Evolutionary conservation across 768 basidiomycete species (phyloP).

Genomic region (Termitomyces sp.): DNA sequence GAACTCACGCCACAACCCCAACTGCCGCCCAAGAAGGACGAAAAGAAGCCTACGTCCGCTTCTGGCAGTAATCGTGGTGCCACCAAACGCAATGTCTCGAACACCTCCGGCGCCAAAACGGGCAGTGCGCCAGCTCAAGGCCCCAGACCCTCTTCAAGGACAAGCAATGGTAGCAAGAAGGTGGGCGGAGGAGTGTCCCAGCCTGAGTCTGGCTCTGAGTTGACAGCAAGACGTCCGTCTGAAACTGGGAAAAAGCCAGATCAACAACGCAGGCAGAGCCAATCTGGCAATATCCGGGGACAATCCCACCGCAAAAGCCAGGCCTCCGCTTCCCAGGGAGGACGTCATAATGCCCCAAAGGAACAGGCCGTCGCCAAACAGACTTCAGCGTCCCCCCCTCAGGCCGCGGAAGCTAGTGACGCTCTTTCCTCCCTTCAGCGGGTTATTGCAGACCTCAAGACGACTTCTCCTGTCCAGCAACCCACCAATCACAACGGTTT

Average conservation of each 20-base stretch:
- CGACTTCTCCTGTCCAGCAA: constrained; percentile 62
- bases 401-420: constrained; percentile 65
- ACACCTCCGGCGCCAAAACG: constrained; percentile 40
- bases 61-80: constrained; percentile 45
- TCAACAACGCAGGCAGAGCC: constrained; percentile 48
- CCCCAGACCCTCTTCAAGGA: constrained; percentile 59
- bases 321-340: constrained; percentile 54
- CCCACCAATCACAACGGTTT: constrained; percentile 38
- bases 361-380: constrained; percentile 43
- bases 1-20: constrained; percentile 60
- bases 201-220: constrained; percentile 70
- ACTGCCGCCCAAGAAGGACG: constrained; percentile 62
- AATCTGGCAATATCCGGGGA: constrained; percentile 43
- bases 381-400: constrained; percentile 41
- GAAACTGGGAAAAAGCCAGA: constrained; percentile 56
- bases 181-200: constrained; percentile 31
- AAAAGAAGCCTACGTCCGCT: constrained; percentile 56
- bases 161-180: constrained; percentile 59
- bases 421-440: constrained; percentile 86
- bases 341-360: constrained; percentile 38
- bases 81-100: constrained; percentile 56
- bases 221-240: constrained; percentile 54
- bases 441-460: constrained; percentile 92
- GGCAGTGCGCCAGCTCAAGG: constrained; percentile 38
- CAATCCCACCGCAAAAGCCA: constrained; percentile 53